Evolutionary conservation across 2,329 filamentous ascomycete species (phyloP), one percentile per base, ranked within the genome.

Genomic region (Calonectria pseudoturangicola): DNA sequence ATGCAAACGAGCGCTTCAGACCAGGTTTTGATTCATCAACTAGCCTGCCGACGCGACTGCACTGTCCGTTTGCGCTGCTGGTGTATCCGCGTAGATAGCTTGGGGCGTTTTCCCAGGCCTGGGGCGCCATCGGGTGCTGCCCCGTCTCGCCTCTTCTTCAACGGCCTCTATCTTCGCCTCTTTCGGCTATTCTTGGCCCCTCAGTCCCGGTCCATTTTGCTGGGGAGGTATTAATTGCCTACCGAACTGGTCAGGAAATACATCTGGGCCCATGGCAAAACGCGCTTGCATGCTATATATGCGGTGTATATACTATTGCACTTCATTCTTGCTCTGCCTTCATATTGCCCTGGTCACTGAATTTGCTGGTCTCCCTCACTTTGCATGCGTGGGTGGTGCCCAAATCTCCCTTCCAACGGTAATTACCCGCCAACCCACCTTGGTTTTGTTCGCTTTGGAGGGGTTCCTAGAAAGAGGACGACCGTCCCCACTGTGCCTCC

Each of bases 401-500:
- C 45, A 65, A 50, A 25, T 65, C 13, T 39, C 43, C 9, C 28
- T 39, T 36, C 30, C 21, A 60, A 41, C 36, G 54, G 54, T 60
- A 60, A 60, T 60, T 60, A 60, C 33, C 54, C 54, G 54, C 13
- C 25, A 41, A 60, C 54, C 54, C 54, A 21, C 54, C 13, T 27
- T 48, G n/a, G n/a, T 25, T 64, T 39, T n/a, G 5, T 47, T 47
- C 16, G 41, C n/a, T 50, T 48, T 50, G 30, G 45, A 65, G 47
- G 47, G 67, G 71, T 41, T 63, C 65, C 51, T 28, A 63, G 62
- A 18, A 56, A 12, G 18, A 54, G 47, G 25, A 54, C 28, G 69
- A 66, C 62, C 50, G n/a, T 58, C 33, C 48, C 54, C 70, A 62
- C 75, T 70, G 68, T 66, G n/a, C 25, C 56, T 56, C 76, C 75